Conservation (phyloP, 305 asterid species). For the Solanum chacoense region DNA sequence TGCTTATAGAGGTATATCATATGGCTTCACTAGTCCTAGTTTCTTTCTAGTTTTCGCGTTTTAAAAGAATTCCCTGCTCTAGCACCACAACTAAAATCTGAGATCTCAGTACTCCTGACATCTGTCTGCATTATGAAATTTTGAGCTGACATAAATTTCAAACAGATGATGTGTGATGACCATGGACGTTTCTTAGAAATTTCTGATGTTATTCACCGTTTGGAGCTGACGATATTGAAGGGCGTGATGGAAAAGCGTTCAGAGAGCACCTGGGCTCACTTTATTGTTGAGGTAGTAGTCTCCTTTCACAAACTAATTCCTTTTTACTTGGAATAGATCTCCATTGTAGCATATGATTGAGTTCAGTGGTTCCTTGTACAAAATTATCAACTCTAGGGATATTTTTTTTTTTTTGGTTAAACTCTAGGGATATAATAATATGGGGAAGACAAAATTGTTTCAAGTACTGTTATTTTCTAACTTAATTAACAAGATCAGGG, state of each 20-base stretch:
- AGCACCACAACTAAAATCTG: neutral
- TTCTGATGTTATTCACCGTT: constrained; percentile 69
- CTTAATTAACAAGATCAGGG: neutral
- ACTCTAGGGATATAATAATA: neutral
- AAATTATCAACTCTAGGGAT: neutral
- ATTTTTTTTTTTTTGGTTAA: neutral
- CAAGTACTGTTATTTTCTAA: neutral
- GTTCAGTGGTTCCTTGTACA: neutral
- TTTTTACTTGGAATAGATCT: neutral
- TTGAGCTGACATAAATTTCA: neutral
- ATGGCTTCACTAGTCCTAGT: neutral
- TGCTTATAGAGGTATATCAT: constrained; percentile 73
- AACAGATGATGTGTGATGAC: constrained; percentile 70
- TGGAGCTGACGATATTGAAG: constrained; percentile 57
- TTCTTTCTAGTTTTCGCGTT: neutral
- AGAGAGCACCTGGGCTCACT: constrained; percentile 58
- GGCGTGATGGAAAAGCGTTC: constrained; percentile 56
- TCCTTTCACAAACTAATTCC: neutral
- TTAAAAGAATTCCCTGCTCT: neutral
- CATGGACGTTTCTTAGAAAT: constrained; percentile 67
- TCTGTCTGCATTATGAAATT: neutral
- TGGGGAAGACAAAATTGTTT: neutral
- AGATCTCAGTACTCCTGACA: neutral
- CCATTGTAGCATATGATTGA: neutral
- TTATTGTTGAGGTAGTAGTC: constrained; percentile 61